Conservation (phyloP, 2,329 filamentous ascomycete genomes). For the Plenodomus tracheiphilus region DNA sequence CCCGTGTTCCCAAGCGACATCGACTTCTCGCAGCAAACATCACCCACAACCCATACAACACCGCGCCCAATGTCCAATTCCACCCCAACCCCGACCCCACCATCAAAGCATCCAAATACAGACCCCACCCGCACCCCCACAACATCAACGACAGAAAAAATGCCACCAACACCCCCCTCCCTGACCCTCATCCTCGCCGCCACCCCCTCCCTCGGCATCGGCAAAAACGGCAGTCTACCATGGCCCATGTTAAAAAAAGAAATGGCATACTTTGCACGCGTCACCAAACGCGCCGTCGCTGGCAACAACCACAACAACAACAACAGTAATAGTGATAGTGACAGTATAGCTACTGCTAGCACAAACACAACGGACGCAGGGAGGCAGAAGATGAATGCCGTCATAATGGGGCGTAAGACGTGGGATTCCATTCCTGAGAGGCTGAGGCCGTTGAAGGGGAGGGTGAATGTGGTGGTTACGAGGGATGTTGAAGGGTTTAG, state of each 20-base stretch:
- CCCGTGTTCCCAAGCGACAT: too few species aligned
- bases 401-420: conserved; percentile 97
- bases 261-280: conserved; percentile 92
- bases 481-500: conserved; percentile 42
- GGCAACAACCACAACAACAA: conserved; percentile 1
- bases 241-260: conserved; percentile 89
- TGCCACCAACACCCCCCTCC: conserved; percentile 50
- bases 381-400: conserved; percentile 56
- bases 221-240: conserved; percentile 74
- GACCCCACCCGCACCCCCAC: neutral
- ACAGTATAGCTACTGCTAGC: too few species aligned
- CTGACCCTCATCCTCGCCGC: conserved; percentile 94
- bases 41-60: neutral
- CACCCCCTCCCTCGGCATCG: conserved; percentile 89
- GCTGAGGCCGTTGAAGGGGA: conserved; percentile 77
- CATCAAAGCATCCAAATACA: too few species aligned
- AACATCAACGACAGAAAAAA: conserved; percentile 6
- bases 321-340: too few species aligned
- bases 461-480: conserved; percentile 82
- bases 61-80: neutral
- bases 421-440: conserved; percentile 85
- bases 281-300: conserved; percentile 71
- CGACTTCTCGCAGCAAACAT: too few species aligned
- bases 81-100: neutral
- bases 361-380: conserved; percentile 2